phyloP scores from a whole-genome alignment of 1,284 basidiomycete genomes.

The Fomitopsis schrenkii region DNA sequence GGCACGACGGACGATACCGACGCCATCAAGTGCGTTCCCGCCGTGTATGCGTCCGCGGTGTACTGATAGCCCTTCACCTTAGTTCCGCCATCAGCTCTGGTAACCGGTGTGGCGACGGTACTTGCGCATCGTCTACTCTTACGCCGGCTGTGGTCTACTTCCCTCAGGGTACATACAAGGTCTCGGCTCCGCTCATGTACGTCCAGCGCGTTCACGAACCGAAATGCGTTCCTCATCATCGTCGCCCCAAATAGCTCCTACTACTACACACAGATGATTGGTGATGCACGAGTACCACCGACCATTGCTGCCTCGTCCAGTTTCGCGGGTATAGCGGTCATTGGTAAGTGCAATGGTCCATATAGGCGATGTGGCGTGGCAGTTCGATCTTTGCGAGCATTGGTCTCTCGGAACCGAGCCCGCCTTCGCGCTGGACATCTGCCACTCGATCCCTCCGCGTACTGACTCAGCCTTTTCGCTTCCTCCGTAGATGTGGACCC shows the following conservation, averaged over 20 bases:
- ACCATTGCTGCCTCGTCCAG: slow-evolving; percentile 51
- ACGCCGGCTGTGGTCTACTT: slow-evolving; percentile 55
- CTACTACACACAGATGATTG: slow-evolving; percentile 67
- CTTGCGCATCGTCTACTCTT: slow-evolving; percentile 35
- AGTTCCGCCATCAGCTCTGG: slow-evolving; percentile 56
- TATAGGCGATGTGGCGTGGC: neutral
- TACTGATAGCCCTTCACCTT: neutral
- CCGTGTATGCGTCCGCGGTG: neutral
- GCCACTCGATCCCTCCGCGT: neutral
- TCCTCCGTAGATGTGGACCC: slow-evolving; percentile 51
- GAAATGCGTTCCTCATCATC: neutral
- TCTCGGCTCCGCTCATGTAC: slow-evolving; percentile 53
- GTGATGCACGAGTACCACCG: slow-evolving; percentile 57
- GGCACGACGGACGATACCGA: slow-evolving; percentile 66
- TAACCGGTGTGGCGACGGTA: slow-evolving; percentile 51
- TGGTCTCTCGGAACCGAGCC: neutral
- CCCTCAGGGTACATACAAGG: slow-evolving; percentile 52
- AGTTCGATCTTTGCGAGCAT: neutral
- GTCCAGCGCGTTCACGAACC: slow-evolving; percentile 2
- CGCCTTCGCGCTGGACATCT: neutral
- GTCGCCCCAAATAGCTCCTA: slow-evolving; percentile 34
- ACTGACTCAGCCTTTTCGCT: too few species aligned
- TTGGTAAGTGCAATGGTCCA: slow-evolving; percentile 40
- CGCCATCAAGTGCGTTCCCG: slow-evolving; percentile 56
- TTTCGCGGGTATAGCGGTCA: slow-evolving; percentile 67